phyloP scores from a whole-genome alignment of 192 early-diverging fungal species.

The Cladochytrium replicatum region DNA sequence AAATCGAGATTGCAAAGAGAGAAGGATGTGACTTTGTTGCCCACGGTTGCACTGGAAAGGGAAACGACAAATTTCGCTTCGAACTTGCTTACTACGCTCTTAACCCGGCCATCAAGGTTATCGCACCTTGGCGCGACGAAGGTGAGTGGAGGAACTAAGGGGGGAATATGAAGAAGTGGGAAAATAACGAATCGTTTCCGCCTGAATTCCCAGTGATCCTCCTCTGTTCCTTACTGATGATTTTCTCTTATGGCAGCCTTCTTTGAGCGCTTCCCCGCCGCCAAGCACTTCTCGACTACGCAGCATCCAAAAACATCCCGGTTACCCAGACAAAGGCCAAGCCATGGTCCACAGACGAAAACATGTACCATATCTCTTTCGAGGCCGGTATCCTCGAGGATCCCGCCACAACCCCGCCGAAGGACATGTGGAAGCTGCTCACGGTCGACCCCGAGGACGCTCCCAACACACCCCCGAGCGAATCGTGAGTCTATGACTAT shows the following conservation, averaged over 20 bases:
- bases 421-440: slow-evolving; percentile 99
- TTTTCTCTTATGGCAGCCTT: too few relatives aligned
- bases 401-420: slow-evolving; percentile 86
- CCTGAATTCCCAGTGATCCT: too few relatives aligned
- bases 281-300: slow-evolving; percentile 83
- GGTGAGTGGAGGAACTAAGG: slow-evolving; percentile 25
- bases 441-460: slow-evolving; percentile 95
- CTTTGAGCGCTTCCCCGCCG: slow-evolving; percentile 90
- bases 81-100: slow-evolving; percentile 97
- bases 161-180: too few relatives aligned
- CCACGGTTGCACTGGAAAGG: slow-evolving; percentile 99
- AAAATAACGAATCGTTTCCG: too few relatives aligned
- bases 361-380: slow-evolving; percentile 97
- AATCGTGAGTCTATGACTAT: slow-evolving; percentile 41
- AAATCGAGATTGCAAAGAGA: slow-evolving; percentile 85
- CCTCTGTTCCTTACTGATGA: too few relatives aligned
- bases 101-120: slow-evolving; percentile 86
- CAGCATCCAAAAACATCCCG: slow-evolving; percentile 79
- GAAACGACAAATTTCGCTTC: slow-evolving; percentile 99
- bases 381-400: slow-evolving; percentile 98
- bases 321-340: slow-evolving; percentile 92
- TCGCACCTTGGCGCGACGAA: slow-evolving; percentile 94
- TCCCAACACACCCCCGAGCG: slow-evolving; percentile 91
- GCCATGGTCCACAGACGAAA: slow-evolving; percentile 99
- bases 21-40: slow-evolving; percentile 95